These are phyloP conservation scores for Asterionellopsis glacialis DNA, from an alignment of 108 stramenopile species.

Conservation along the genomic window DNA sequence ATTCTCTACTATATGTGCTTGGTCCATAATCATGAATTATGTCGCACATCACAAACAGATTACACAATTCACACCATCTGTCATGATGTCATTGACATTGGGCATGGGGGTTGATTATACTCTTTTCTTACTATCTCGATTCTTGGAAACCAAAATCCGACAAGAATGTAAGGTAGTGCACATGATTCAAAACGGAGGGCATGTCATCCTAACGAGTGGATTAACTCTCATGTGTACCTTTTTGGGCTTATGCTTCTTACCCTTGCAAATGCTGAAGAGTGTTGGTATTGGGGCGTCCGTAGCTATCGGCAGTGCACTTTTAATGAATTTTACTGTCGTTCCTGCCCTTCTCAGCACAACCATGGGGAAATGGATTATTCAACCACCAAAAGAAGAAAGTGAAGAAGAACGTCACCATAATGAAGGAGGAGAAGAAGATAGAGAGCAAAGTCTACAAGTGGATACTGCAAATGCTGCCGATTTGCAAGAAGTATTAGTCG, in stretches of 20 bases:
- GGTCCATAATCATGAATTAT: slow-evolving; percentile 7
- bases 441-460: background rate
- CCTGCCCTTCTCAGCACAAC: slow-evolving; percentile 22
- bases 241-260: slow-evolving; percentile 16
- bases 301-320: slow-evolving; percentile 12
- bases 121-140: slow-evolving; percentile 19
- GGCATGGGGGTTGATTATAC: slow-evolving; percentile 33
- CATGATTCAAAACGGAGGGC: slow-evolving; percentile 18
- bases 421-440: background rate
- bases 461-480: background rate
- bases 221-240: slow-evolving; percentile 23
- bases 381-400: background rate
- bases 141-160: slow-evolving; percentile 6
- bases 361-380: background rate
- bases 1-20: slow-evolving; percentile 8
- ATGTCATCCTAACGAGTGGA: slow-evolving; percentile 19
- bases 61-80: slow-evolving; percentile 24
- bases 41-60: slow-evolving; percentile 15
- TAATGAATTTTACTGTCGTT: slow-evolving; percentile 18
- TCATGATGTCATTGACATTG: slow-evolving; percentile 29
- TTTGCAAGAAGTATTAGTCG: background rate
- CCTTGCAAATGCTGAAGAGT: slow-evolving; percentile 14
- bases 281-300: slow-evolving; percentile 24
- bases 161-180: background rate
- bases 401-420: background rate